These are phyloP conservation scores for Tetrapisispora fleetii DNA, from an alignment of 805 yeast species.

Conservation along the genomic window DNA sequence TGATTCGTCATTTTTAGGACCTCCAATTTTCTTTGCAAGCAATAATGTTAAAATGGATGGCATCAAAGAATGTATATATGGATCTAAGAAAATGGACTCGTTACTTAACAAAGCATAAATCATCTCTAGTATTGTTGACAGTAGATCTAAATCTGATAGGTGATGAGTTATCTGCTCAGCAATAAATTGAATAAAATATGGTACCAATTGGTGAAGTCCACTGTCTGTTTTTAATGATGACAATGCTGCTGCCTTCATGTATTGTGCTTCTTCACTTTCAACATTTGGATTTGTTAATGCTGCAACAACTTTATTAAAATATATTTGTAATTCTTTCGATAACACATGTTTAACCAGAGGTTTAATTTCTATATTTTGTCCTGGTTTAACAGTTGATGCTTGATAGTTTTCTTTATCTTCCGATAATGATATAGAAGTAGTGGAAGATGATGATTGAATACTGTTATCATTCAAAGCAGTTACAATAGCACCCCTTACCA, in stretches of 20 bases:
- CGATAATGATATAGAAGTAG: conserved; percentile 8
- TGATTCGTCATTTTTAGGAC: conserved; percentile 26
- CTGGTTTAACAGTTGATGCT: conserved; percentile 30
- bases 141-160: conserved; percentile 55
- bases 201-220: conserved; percentile 92
- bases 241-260: conserved; percentile 68
- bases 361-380: conserved; percentile 51
- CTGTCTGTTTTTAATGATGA: conserved; percentile 83
- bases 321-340: conserved; percentile 86
- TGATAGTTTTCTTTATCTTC: conserved; percentile 18
- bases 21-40: conserved; percentile 81
- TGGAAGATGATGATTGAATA: conserved; percentile 21
- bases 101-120: conserved; percentile 77
- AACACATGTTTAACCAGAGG: conserved; percentile 92
- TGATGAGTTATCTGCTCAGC: conserved; percentile 92
- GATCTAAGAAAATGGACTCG: conserved; percentile 80
- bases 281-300: conserved; percentile 56
- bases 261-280: conserved; percentile 28
- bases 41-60: conserved; percentile 90
- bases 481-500: conserved; percentile 73
- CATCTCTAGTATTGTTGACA: conserved; percentile 81
- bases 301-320: conserved; percentile 80
- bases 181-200: conserved; percentile 90
- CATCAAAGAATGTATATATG: conserved; percentile 91
- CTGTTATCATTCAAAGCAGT: conserved; percentile 46